Evolutionary conservation across 2,329 filamentous ascomycete genomes (phyloP).

Genomic region (Furcasterigmium sp.): DNA sequence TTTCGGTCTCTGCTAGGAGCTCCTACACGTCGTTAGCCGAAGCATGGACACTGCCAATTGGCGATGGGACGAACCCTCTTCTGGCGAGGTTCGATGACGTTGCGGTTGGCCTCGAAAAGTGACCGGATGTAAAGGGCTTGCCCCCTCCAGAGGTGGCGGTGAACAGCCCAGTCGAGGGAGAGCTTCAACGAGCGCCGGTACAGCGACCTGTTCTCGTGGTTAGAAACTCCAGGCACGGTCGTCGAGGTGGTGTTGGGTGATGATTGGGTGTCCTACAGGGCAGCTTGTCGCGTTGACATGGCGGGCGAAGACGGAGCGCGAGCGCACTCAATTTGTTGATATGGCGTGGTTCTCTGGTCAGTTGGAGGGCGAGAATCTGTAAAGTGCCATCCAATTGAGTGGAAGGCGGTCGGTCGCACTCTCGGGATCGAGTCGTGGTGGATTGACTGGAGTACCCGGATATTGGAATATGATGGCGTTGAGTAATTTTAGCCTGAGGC

Average conservation of each 20-base stretch:
- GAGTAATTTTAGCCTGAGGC: no score
- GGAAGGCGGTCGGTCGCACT: no score
- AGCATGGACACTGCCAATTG: no score
- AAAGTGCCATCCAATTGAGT: no score
- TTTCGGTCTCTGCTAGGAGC: constrained; percentile 82
- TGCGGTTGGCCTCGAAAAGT: constrained; percentile 88
- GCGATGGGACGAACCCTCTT: constrained; percentile 59
- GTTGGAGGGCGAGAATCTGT: no score
- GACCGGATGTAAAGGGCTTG: constrained; percentile 94
- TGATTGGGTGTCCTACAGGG: constrained; percentile 34
- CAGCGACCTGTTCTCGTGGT: constrained; percentile 50
- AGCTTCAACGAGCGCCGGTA: constrained; percentile 93
- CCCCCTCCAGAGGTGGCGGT: constrained; percentile 88
- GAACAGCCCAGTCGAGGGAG: constrained; percentile 90
- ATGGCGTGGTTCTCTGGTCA: no score
- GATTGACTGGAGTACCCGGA: no score
- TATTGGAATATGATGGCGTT: no score
- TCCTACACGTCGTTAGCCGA: constrained; percentile 44
- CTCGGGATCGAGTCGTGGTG: no score
- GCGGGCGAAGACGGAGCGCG: no score
- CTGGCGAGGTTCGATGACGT: constrained; percentile 77
- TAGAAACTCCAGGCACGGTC: neutral
- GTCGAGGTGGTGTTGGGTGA: neutral
- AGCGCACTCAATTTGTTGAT: no score
- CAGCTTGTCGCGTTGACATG: constrained; percentile 44